Percentiles rank a stretch among this genome's conserved stretches.
Evolutionary conservation across 1,139 yeast genomes (phyloP).

Genomic region (Kodamaea arcana): DNA sequence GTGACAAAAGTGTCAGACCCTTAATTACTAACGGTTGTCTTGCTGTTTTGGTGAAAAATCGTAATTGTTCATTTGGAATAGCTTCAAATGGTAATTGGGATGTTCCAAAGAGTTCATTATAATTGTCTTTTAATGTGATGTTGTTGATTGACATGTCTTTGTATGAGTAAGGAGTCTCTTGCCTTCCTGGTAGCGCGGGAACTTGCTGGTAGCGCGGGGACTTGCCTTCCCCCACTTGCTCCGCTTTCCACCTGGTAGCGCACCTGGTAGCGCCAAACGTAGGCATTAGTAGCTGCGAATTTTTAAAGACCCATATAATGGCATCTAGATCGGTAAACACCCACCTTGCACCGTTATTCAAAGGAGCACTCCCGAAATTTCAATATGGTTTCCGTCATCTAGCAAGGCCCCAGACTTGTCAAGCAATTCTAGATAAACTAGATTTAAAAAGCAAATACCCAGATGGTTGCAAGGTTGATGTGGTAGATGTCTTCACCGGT

Average conservation of each 20-base stretch:
- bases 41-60: constrained; percentile 17
- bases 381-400: constrained; percentile 23
- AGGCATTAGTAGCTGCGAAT: no score
- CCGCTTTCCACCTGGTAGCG: no score
- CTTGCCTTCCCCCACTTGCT: no score
- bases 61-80: constrained; percentile 10
- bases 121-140: constrained; percentile 22
- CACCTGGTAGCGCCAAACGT: no score
- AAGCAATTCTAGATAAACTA: constrained; percentile 39
- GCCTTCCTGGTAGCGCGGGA: background rate
- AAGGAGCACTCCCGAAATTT: constrained; percentile 17
- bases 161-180: background rate
- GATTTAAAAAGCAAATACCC: constrained; percentile 41
- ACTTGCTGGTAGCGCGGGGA: background rate
- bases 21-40: constrained; percentile 16
- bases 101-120: constrained; percentile 15
- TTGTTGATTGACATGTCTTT: constrained; percentile 30
- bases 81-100: constrained; percentile 21
- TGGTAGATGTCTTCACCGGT: constrained; percentile 64
- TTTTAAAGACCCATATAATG: no score
- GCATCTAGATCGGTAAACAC: constrained; percentile 29
- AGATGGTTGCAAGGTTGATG: constrained; percentile 35
- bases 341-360: constrained; percentile 17
- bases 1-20: constrained; percentile 20
- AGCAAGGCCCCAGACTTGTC: constrained; percentile 25